Evolutionary conservation across 176 grass and related monocot species (phyloP).

Genomic region (Carex kokanica): DNA sequence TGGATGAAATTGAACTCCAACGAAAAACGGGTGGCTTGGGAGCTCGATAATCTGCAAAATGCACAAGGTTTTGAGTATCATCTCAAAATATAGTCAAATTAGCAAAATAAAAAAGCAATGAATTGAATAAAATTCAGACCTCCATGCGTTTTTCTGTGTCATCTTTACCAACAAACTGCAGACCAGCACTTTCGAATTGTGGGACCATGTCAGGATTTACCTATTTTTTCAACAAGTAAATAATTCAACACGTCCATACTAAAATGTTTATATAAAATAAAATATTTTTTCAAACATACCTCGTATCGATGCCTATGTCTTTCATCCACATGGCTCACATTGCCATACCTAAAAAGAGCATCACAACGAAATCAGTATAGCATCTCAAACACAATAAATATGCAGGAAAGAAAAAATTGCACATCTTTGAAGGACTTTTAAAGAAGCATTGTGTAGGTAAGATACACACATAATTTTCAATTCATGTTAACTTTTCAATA

Average conservation of each 20-base stretch:
- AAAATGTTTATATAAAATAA: background rate
- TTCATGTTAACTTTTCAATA: background rate
- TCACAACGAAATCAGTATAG: constrained; percentile 1
- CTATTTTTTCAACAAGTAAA: constrained; percentile 30
- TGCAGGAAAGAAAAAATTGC: too few species aligned
- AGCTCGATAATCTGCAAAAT: constrained; percentile 82
- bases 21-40: constrained; percentile 69
- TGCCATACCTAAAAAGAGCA: constrained; percentile 53
- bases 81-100: background rate
- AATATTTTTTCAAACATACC: constrained; percentile 29
- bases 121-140: constrained; percentile 31
- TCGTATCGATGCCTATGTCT: constrained; percentile 95
- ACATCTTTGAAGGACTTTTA: too few species aligned
- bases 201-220: constrained; percentile 91
- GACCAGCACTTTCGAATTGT: constrained; percentile 84
- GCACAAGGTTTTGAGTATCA: background rate
- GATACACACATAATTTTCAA: too few species aligned
- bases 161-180: constrained; percentile 81
- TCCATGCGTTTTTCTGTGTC: constrained; percentile 82
- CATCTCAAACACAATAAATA: constrained; percentile 14
- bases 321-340: constrained; percentile 66
- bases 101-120: background rate
- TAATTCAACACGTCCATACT: background rate
- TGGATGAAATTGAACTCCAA: constrained; percentile 93
- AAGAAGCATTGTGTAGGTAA: background rate